These are phyloP conservation scores for Phialophora verrucosa DNA, from an alignment of 2,329 filamentous ascomycete genomes.

Conservation along the genomic window DNA sequence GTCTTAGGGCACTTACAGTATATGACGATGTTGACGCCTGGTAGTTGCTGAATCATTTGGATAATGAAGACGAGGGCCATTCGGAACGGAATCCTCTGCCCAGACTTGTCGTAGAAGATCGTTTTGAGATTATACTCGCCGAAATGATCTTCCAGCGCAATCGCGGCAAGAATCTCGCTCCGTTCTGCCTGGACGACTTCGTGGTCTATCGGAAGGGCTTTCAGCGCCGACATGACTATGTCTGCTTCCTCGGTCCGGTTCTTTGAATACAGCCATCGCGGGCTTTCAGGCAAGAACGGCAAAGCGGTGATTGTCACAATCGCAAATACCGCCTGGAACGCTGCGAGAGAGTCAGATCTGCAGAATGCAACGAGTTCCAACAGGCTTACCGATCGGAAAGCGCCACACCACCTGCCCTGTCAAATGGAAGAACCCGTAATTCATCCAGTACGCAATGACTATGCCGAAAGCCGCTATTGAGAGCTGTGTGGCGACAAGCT, in stretches of 20 bases:
- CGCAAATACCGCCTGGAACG: conserved; percentile 58
- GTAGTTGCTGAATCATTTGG: conserved; percentile 22
- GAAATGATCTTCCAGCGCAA: conserved; percentile 13
- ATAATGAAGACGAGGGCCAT: conserved; percentile 12
- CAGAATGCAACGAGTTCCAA: neutral
- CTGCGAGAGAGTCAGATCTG: conserved; percentile 42
- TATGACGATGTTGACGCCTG: conserved; percentile 21
- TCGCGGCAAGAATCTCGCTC: conserved; percentile 13
- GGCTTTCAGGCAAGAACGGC: conserved; percentile 11
- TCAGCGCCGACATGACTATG: conserved; percentile 2
- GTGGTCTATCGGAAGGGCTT: conserved; percentile 42
- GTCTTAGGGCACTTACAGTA: conserved; percentile 34
- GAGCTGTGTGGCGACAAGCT: conserved; percentile 56
- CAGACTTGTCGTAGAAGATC: conserved; percentile 16
- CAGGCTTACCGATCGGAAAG: conserved; percentile 42
- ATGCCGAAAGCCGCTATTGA: conserved; percentile 59
- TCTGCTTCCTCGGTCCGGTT: conserved; percentile 1
- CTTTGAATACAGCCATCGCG: conserved; percentile 5
- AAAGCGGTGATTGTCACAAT: conserved; percentile 51
- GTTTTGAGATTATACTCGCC: conserved; percentile 15
- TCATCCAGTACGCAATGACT: conserved; percentile 59
- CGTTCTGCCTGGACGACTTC: conserved; percentile 13
- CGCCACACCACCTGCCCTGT: conserved; percentile 53
- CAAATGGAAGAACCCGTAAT: conserved; percentile 57
- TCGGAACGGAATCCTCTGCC: conserved; percentile 12